phyloP scores from a whole-genome alignment of 2,329 filamentous ascomycete genomes.

The Beauveria bassiana region DNA sequence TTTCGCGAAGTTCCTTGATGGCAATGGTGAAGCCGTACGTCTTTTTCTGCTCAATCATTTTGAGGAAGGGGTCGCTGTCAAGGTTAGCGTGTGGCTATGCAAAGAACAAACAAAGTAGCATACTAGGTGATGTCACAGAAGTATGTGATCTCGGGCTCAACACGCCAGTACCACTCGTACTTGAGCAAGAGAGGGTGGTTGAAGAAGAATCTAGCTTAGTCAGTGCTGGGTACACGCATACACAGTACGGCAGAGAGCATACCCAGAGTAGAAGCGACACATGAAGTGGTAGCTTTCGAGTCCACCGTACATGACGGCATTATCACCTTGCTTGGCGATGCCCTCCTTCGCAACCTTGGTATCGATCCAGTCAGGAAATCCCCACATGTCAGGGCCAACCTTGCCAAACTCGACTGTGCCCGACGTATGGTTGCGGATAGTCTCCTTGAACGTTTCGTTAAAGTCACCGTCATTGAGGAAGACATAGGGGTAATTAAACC shows the following conservation, averaged over 20 bases:
- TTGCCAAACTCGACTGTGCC: conserved; percentile 84
- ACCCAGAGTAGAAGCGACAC: conserved; percentile 99
- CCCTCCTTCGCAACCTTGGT: conserved; percentile 89
- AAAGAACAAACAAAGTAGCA: conserved; percentile 5
- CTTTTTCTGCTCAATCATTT: conserved; percentile 92
- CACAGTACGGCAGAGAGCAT: conserved; percentile 23
- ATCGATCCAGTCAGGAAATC: conserved; percentile 94
- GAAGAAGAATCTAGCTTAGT: conserved; percentile 69
- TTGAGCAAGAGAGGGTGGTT: conserved; percentile 91
- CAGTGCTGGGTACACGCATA: conserved; percentile 13
- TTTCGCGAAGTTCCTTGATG: conserved; percentile 95
- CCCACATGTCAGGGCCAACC: conserved; percentile 88
- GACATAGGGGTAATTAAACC: conserved; percentile 98
- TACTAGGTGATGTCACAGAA: conserved; percentile 99
- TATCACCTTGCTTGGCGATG: conserved; percentile 92
- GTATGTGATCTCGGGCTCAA: conserved; percentile 99
- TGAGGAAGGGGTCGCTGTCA: conserved; percentile 79
- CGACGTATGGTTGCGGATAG: conserved; percentile 84
- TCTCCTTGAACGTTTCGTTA: conserved; percentile 87
- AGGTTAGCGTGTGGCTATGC: background rate
- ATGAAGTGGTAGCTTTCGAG: conserved; percentile 99
- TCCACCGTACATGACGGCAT: conserved; percentile 97
- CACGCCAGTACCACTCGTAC: conserved; percentile 99
- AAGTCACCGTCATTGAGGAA: conserved; percentile 98
- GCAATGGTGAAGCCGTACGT: conserved; percentile 99